Percentiles rank a stretch among this genome's conserved stretches.
These are phyloP conservation scores for Euphorbia corollata DNA, from an alignment of 441 rosid genomes.

Conservation along the genomic window DNA sequence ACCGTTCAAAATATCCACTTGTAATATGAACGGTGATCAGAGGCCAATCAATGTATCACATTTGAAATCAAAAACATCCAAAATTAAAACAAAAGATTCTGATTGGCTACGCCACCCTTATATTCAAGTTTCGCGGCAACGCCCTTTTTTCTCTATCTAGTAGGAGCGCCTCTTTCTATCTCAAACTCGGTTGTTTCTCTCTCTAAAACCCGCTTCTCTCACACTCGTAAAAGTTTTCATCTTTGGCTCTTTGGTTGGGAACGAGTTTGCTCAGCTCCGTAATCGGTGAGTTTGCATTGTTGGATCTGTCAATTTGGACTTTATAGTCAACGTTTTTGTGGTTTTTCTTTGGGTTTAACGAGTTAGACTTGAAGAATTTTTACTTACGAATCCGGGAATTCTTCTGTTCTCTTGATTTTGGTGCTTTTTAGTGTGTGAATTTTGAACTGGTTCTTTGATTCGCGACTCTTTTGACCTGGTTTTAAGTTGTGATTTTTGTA, in stretches of 20 bases:
- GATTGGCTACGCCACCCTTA: conserved; percentile 43
- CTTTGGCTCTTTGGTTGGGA: conserved; percentile 20
- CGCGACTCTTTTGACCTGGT: background rate
- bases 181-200: conserved; percentile 17
- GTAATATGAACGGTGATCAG: conserved; percentile 27
- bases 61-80: conserved; percentile 5
- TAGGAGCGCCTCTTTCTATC: conserved; percentile 17
- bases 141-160: conserved; percentile 27
- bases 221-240: background rate
- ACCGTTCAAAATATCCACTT: background rate
- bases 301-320: conserved; percentile 57
- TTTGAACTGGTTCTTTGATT: background rate
- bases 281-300: conserved; percentile 33
- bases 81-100: conserved; percentile 16
- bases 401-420: background rate
- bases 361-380: background rate
- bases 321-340: conserved; percentile 4
- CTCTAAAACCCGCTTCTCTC: conserved; percentile 3
- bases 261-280: conserved; percentile 22
- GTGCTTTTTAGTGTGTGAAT: conserved; percentile 2
- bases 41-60: background rate
- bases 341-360: conserved; percentile 4
- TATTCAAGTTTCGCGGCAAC: conserved; percentile 99
- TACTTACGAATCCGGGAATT: background rate
- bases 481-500: conserved; percentile 1